phyloP scores from a whole-genome alignment of 768 basidiomycete species.

The Hypholoma sublateritium region DNA sequence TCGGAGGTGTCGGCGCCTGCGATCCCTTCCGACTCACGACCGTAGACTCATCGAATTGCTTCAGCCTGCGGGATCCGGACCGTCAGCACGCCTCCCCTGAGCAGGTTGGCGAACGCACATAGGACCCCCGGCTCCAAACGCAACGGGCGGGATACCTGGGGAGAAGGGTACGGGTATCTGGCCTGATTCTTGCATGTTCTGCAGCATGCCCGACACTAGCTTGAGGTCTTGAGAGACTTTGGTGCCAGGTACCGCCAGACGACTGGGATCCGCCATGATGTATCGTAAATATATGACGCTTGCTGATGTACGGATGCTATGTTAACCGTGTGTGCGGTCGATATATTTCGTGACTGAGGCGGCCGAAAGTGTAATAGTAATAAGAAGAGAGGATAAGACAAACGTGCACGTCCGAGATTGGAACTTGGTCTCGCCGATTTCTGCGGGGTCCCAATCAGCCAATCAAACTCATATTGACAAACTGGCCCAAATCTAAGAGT shows the following conservation, averaged over 20 bases:
- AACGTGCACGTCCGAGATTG: constrained; percentile 5
- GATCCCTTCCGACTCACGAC: constrained; percentile 70
- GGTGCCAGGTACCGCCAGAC: constrained; percentile 27
- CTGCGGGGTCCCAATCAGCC: not conserved
- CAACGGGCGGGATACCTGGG: constrained; percentile 51
- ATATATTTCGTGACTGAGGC: not conserved
- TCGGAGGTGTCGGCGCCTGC: constrained; percentile 74
- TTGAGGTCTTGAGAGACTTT: constrained; percentile 46
- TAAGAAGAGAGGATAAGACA: constrained; percentile 13
- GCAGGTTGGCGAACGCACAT: constrained; percentile 44
- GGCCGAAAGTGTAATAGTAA: not conserved
- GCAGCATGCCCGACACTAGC: constrained; percentile 50
- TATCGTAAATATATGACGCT: constrained; percentile 1
- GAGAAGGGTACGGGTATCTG: constrained; percentile 27
- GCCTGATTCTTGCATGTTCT: constrained; percentile 42
- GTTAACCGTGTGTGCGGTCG: not conserved
- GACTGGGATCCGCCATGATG: constrained; percentile 23
- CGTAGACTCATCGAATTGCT: constrained; percentile 76
- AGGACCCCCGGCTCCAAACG: constrained; percentile 76
- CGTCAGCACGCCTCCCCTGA: not conserved
- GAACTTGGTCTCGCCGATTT: constrained; percentile 1
- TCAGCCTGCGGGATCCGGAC: constrained; percentile 51
- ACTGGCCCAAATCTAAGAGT: no score
- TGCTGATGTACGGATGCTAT: constrained; percentile 2
- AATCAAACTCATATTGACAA: not conserved